Evolutionary conservation across 2,329 filamentous ascomycete genomes (phyloP), one percentile per base, ranked within the genome.

Genomic region (Didymellaceae sp.): DNA sequence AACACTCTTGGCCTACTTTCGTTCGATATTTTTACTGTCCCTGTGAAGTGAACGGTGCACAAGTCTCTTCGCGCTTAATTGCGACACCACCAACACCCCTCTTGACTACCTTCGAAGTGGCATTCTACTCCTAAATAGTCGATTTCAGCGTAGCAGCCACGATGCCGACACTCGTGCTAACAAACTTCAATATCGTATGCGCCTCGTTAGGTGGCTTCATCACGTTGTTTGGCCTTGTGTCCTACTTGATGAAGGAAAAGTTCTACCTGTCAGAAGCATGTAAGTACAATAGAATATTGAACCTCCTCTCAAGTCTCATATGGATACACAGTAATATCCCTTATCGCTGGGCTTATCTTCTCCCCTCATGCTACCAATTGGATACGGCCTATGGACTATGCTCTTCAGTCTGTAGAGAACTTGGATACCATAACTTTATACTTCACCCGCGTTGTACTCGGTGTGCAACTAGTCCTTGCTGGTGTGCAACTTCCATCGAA

Each of bases 261-360:
- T 93, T 90, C 68, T 96, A 96, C 70, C 81, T 97, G 1, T 96
- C 91, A 1, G 92, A 97, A 81, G 90, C 92, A 44, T 78, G 90
- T 93, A 78, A 71, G 88, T 84, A 16, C 18, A 13, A 13, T 5
- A n/a, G 20, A 22, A 11, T n/a, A 7, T 2, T 10, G 5, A 14
- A 14, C 20, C 5, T 6, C 28, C 24, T 3, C 14, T 31, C 11
- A 6, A n/a, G 5, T 35, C 34, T 26, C 32, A 45, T 17, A 46
- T 14, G n/a, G n/a, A n/a, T n/a, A 33, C 45, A 25, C 58, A 92
- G 89, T 96, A 43, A 95, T 96, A 44, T 91, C 91, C 2, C 82
- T 95, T 33, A 69, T 96, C 14, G 87, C 86, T 2, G 92, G 92
- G 7, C 78, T 96, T 7, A 79, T 84, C 20, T 90, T 96, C 71